These are phyloP conservation scores for Wickerhamiella nectarea DNA, from an alignment of 805 yeast genomes.

Conservation along the genomic window DNA sequence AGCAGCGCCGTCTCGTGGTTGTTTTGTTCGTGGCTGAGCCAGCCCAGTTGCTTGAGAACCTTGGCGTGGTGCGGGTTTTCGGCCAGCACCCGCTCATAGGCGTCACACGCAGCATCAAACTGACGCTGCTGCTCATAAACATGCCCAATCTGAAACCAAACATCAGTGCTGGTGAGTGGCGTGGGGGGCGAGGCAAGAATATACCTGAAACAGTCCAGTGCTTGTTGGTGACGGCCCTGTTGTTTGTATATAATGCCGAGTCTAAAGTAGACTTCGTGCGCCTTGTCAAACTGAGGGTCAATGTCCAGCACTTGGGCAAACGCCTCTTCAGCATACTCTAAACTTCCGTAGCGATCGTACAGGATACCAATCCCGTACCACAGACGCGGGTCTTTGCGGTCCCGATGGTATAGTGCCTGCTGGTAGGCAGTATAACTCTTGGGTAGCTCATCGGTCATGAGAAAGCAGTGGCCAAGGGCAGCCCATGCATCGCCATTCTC, in stretches of 20 bases:
- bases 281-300: constrained; percentile 92
- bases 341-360: constrained; percentile 88
- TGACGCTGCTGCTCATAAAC: constrained; percentile 90
- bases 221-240: constrained; percentile 73
- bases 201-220: constrained; percentile 89
- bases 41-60: constrained; percentile 90
- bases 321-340: constrained; percentile 97
- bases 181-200: constrained; percentile 84
- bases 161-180: constrained; percentile 91
- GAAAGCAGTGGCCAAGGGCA: constrained; percentile 78
- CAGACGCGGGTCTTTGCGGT: constrained; percentile 88
- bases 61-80: constrained; percentile 91
- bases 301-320: constrained; percentile 89
- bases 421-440: constrained; percentile 95
- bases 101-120: constrained; percentile 83
- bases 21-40: constrained; percentile 68
- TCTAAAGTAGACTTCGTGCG: constrained; percentile 90
- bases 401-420: constrained; percentile 83
- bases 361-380: constrained; percentile 99
- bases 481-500: constrained; percentile 98
- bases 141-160: constrained; percentile 96
- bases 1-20: constrained; percentile 68
- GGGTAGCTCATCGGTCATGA: constrained; percentile 92
- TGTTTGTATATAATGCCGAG: constrained; percentile 94
- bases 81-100: constrained; percentile 81